Percentiles rank a stretch among this genome's conserved stretches.
These are phyloP conservation scores for Curvularia verruculosa DNA, from an alignment of 2,329 filamentous ascomycete species.

Conservation along the genomic window DNA sequence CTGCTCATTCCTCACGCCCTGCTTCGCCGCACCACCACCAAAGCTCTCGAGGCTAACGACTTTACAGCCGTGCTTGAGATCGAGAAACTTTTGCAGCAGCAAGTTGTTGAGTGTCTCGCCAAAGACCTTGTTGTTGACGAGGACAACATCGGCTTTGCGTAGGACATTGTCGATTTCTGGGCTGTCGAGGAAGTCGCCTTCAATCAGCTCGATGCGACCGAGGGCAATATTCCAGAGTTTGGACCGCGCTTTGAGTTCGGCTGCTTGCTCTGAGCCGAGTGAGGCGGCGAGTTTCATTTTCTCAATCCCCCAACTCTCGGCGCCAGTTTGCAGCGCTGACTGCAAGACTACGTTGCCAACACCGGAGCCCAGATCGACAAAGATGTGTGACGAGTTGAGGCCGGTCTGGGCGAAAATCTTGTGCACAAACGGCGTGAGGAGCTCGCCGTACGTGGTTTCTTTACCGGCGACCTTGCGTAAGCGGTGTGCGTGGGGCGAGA, in stretches of 20 bases:
- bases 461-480: constrained; percentile 87
- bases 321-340: constrained; percentile 89
- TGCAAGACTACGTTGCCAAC: constrained; percentile 96
- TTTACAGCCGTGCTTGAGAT: constrained; percentile 87
- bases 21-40: constrained; percentile 66
- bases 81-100: constrained; percentile 86
- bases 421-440: constrained; percentile 82
- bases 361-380: constrained; percentile 93
- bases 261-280: constrained; percentile 77
- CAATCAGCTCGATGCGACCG: constrained; percentile 78
- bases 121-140: constrained; percentile 98
- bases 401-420: constrained; percentile 78
- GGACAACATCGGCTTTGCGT: constrained; percentile 86
- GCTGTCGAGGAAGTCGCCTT: constrained; percentile 83
- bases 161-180: constrained; percentile 73
- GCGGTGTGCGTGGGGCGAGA: constrained; percentile 84
- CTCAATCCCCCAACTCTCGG: constrained; percentile 95
- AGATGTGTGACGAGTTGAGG: constrained; percentile 82
- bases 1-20: constrained; percentile 74
- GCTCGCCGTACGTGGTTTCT: constrained; percentile 92
- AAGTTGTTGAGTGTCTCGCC: constrained; percentile 83
- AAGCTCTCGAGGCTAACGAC: constrained; percentile 94
- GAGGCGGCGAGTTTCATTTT: constrained; percentile 91
- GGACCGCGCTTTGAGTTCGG: constrained; percentile 84
- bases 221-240: constrained; percentile 85